Conservation (phyloP, 2,329 filamentous ascomycete genomes). For the Aspergillus sp. region DNA sequence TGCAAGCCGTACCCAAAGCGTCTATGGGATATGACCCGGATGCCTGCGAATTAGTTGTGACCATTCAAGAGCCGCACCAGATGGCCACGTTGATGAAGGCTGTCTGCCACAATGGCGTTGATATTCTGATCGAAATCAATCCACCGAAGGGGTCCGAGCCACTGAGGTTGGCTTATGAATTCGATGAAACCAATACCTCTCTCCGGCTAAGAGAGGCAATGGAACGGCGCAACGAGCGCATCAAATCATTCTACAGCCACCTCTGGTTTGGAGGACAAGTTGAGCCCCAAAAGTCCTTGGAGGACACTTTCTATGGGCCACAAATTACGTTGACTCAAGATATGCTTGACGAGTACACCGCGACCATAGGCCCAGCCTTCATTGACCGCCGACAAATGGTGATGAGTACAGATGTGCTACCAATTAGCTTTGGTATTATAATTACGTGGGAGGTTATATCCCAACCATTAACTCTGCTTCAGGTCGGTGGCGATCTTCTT, state of each 20-base stretch:
- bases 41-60: constrained; percentile 6
- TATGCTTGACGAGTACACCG: constrained; percentile 66
- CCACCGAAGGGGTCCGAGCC: constrained; percentile 33
- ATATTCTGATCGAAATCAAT: constrained; percentile 11
- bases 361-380: constrained; percentile 12
- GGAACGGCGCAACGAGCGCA: constrained; percentile 86
- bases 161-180: constrained; percentile 80
- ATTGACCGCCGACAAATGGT: constrained; percentile 9
- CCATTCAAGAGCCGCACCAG: not conserved
- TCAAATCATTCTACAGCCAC: constrained; percentile 97
- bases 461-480: constrained; percentile 7
- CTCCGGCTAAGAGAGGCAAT: constrained; percentile 91
- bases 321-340: constrained; percentile 15
- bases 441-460: constrained; percentile 19
- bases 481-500: constrained; percentile 16
- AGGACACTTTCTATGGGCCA: constrained; percentile 75
- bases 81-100: constrained; percentile 1
- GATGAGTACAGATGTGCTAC: constrained; percentile 6
- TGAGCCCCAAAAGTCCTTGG: constrained; percentile 68
- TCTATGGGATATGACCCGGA: constrained; percentile 3
- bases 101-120: constrained; percentile 9
- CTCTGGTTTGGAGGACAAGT: constrained; percentile 87
- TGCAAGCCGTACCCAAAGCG: constrained; percentile 2
- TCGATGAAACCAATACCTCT: constrained; percentile 85
- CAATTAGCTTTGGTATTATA: constrained; percentile 14